Percentiles rank a stretch among this genome's conserved stretches.
phyloP scores from a whole-genome alignment of 164 flowering plant species.

The Santalum album region DNA sequence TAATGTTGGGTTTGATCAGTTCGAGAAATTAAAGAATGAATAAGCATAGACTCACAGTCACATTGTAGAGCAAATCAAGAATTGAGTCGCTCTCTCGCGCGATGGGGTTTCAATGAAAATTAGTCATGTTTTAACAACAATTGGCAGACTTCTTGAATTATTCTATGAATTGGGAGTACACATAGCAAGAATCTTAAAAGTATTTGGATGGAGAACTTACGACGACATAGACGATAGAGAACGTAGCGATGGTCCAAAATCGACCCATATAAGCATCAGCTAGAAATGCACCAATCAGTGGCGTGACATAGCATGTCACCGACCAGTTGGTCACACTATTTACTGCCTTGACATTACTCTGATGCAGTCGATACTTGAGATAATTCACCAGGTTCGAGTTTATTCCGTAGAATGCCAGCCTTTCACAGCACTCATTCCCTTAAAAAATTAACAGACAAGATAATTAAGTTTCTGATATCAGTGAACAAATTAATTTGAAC shows the following conservation, averaged over 20 bases:
- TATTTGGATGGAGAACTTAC: constrained; percentile 23
- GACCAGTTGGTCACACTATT: constrained; percentile 30
- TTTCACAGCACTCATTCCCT: constrained; percentile 46
- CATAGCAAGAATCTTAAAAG: too few species aligned
- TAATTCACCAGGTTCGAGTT: constrained; percentile 28
- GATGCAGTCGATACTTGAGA: constrained; percentile 17
- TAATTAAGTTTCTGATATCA: too few species aligned
- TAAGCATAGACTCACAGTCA: too few species aligned
- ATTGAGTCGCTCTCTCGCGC: too few species aligned
- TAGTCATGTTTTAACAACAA: too few species aligned
- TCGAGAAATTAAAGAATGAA: too few species aligned
- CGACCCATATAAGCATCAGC: constrained; percentile 36
- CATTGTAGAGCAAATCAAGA: too few species aligned
- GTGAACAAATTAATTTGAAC: too few species aligned
- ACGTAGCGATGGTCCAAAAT: constrained; percentile 28
- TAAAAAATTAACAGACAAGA: not conserved
- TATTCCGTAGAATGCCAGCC: constrained; percentile 48
- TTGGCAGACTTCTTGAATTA: too few species aligned
- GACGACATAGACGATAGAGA: constrained; percentile 26
- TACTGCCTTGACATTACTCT: constrained; percentile 20
- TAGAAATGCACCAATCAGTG: constrained; percentile 34
- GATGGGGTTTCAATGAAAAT: too few species aligned
- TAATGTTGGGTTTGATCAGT: too few species aligned
- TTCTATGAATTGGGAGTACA: too few species aligned
- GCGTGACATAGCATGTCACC: constrained; percentile 34